phyloP scores from a whole-genome alignment of 257 asterid genomes.

The Nicotiana noctiflora region DNA sequence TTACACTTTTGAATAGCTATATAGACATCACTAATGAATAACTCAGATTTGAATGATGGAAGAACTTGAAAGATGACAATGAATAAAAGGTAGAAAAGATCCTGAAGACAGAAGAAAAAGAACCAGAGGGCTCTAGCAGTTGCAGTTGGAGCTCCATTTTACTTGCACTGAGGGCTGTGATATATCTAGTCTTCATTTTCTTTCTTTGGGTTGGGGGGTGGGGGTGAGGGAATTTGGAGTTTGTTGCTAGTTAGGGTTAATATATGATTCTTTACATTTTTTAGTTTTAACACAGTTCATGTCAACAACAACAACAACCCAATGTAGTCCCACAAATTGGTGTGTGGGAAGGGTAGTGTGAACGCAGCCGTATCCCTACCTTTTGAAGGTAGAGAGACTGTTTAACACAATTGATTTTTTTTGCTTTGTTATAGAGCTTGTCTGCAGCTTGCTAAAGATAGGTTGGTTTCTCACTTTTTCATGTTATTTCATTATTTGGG shows the following conservation, averaged over 20 bases:
- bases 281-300: not conserved
- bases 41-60: not conserved
- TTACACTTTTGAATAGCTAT: not conserved
- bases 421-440: not conserved
- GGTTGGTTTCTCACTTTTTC: not conserved
- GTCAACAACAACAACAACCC: no score
- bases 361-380: no score
- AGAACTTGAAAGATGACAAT: not conserved
- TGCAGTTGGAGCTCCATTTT: not conserved
- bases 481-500: not conserved
- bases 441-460: not conserved
- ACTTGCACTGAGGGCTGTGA: not conserved
- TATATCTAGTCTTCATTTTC: not conserved
- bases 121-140: not conserved
- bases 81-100: not conserved
- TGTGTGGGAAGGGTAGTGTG: no score
- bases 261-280: not conserved
- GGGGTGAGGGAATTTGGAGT: not conserved
- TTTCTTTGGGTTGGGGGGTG: not conserved
- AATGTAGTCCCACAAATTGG: no score
- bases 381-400: no score
- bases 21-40: not conserved
- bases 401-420: not conserved
- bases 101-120: not conserved
- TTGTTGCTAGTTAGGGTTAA: not conserved